A percentile compares a stretch with the other conserved stretches of the same genome.
phyloP scores from a whole-genome alignment of 2,329 filamentous ascomycete species.

The Fusarium neocosmosporiellum region DNA sequence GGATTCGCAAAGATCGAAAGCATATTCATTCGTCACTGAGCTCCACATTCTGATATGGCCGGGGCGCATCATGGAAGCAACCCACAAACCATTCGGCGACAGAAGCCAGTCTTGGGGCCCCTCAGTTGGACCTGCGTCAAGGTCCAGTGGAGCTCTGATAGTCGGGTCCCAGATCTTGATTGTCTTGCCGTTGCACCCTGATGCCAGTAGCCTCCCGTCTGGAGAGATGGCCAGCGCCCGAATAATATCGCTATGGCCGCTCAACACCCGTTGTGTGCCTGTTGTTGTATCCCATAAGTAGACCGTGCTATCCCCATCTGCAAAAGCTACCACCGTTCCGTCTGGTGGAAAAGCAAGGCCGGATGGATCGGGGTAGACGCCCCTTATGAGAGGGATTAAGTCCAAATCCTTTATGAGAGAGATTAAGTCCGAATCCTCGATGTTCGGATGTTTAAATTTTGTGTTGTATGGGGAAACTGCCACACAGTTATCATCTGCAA shows the following conservation, averaged over 20 bases:
- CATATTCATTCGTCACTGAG: background rate
- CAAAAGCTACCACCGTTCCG: background rate
- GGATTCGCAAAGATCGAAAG: background rate
- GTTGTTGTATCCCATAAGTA: background rate
- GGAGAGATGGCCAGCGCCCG: background rate
- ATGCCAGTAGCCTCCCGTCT: background rate
- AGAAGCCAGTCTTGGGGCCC: background rate
- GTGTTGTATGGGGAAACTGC: background rate
- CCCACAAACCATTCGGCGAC: background rate
- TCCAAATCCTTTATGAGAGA: no score
- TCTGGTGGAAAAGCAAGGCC: background rate
- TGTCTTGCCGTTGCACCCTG: background rate
- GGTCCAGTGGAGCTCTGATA: no score
- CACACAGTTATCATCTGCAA: background rate
- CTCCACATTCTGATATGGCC: background rate
- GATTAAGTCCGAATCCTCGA: background rate
- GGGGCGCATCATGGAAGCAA: no score
- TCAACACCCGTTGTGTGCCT: background rate
- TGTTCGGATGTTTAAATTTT: no score
- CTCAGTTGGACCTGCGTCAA: rapidly evolving
- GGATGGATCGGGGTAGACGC: no score
- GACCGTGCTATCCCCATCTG: background rate
- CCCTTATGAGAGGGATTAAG: no score
- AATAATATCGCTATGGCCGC: background rate
- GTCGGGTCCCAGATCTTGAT: background rate